phyloP scores from a whole-genome alignment of 2,329 filamentous ascomycete genomes.

The Thelonectria discophora region DNA sequence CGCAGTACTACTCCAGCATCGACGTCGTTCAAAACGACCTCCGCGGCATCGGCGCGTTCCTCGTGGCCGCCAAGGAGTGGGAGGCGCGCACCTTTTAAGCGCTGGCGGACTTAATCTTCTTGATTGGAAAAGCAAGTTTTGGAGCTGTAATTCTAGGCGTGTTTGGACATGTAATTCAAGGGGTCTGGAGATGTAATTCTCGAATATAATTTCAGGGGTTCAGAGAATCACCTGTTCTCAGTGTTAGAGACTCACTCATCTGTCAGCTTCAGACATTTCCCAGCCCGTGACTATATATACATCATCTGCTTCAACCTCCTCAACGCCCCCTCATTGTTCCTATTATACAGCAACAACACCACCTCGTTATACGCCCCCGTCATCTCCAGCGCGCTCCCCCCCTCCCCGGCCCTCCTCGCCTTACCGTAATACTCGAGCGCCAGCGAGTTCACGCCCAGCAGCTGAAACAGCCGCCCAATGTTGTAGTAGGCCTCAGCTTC shows the following conservation, averaged over 20 bases:
- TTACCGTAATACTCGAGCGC: slow-evolving; percentile 75
- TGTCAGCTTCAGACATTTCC: no score
- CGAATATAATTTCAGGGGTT: no score
- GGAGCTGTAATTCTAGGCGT: no score
- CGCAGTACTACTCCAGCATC: slow-evolving; percentile 43
- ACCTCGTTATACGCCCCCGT: slow-evolving; percentile 47
- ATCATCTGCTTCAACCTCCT: neutral
- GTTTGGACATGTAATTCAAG: no score
- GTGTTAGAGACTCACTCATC: no score
- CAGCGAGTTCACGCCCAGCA: slow-evolving; percentile 55
- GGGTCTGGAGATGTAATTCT: no score
- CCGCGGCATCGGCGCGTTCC: slow-evolving; percentile 43
- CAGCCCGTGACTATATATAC: neutral
- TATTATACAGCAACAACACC: slow-evolving; percentile 44
- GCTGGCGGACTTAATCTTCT: no score
- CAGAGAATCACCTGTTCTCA: no score
- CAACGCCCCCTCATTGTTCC: slow-evolving; percentile 41
- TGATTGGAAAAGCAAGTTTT: no score
- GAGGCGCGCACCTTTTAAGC: slow-evolving; percentile 27
- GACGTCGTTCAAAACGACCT: slow-evolving; percentile 40
- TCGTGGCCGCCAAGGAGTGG: slow-evolving; percentile 44
- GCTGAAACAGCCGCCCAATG: slow-evolving; percentile 50
- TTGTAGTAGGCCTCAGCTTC: slow-evolving; percentile 51
- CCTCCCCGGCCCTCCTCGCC: slow-evolving; percentile 39
- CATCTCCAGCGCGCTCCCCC: slow-evolving; percentile 39